A percentile compares a stretch with the other conserved stretches of the same genome.
These are phyloP conservation scores for Pyracantha coccinea DNA, from an alignment of 331 rosid genomes.

Conservation along the genomic window DNA sequence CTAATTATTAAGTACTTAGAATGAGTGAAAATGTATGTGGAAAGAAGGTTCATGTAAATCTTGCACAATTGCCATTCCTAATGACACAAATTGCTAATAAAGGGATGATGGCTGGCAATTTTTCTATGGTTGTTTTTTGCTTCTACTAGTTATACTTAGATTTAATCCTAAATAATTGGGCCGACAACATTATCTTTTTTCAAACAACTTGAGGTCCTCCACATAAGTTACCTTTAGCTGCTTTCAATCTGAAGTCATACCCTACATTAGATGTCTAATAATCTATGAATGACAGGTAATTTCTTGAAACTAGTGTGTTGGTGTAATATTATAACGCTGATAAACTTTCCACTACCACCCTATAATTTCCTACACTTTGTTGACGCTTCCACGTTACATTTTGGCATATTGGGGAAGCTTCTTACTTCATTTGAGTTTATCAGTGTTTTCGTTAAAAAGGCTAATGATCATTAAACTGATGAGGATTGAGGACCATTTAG, in stretches of 20 bases:
- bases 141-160: neutral
- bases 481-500: neutral
- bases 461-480: neutral
- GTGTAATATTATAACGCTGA: neutral
- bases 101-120: neutral
- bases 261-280: neutral
- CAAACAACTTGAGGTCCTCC: neutral
- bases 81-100: neutral
- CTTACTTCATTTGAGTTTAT: neutral
- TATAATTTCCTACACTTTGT: neutral
- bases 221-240: neutral
- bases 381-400: neutral
- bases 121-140: neutral
- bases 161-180: neutral
- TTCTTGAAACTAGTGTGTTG: neutral
- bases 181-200: neutral
- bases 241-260: neutral
- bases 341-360: neutral
- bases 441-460: neutral
- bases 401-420: neutral
- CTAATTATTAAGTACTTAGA: neutral
- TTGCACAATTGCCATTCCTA: neutral
- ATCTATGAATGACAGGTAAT: neutral
- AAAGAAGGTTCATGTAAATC: neutral
- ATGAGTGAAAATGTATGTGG: neutral